Evolutionary conservation across 352 stramenopile genomes (phyloP), one percentile per base, ranked within the genome.

Genomic region (Globisporangium nodosum): DNA sequence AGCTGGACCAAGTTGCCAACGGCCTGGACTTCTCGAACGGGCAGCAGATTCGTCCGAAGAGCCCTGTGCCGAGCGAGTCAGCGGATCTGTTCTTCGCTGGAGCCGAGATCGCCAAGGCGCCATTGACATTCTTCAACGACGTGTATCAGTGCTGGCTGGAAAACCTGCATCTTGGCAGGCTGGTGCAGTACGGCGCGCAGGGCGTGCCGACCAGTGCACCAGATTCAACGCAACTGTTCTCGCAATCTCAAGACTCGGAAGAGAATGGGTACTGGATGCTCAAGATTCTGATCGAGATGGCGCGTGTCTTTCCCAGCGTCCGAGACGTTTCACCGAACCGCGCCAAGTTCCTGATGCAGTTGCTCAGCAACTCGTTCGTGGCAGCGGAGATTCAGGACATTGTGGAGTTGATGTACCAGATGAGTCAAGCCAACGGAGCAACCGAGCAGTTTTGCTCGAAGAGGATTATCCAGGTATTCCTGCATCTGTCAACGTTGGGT

Each of bases 141-240:
- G 77, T 92, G 1, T 94, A 91, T 54, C 78, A 92, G 61, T 81
- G 80, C 53, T 94, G 85, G 85, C 68, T 94, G 16, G 81, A 94
- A 42, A 71, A 89, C 58, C 61, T 89, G 20, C 71, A 88, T 49
- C 63, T 87, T 2, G 74, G 68, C 40, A 64, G 70, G 47, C 60
- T 74, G 33, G 68, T 60, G 21, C 59, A 78, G 15, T 71, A 65
- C 40, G 64, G 65, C 60, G 69, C 65, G 6, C 67, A 64, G 12
- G 61, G 72, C 51, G 70, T 56, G 56, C 70, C 69, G 30, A 73
- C 65, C 21, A 76, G 74, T 59, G 31, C 49, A 5, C 54, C 49
- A 16, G 58, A 68, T 43, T 48, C 45, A 3, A 11, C 49, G 13
- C 40, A 49, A 5, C 48, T 43, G 16, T 55, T 56, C 35, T 54